Conservation (phyloP, 371 early-diverging fungal species). For the Mucor irregularis region DNA sequence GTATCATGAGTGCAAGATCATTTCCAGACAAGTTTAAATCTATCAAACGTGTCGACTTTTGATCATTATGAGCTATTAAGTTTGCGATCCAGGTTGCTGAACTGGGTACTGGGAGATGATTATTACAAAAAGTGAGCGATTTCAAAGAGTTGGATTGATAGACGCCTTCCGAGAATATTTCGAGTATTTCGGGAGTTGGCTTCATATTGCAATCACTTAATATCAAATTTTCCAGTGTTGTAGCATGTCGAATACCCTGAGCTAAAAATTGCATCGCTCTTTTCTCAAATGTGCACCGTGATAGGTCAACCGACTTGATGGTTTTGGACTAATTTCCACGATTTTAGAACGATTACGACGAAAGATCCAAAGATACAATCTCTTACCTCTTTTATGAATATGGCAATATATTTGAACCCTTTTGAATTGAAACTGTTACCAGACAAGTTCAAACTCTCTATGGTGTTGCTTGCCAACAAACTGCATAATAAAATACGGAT, state of each 20-base stretch:
- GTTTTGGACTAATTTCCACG: slow-evolving; percentile 34
- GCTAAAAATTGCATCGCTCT: slow-evolving; percentile 56
- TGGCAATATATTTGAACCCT: slow-evolving; percentile 46
- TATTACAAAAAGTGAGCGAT: slow-evolving; percentile 55
- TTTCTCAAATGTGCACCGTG: slow-evolving; percentile 48
- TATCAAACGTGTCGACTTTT: slow-evolving; percentile 53
- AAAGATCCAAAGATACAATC: neutral
- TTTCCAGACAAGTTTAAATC: slow-evolving; percentile 60
- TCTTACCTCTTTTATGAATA: slow-evolving; percentile 46
- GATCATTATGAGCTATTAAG: slow-evolving; percentile 54
- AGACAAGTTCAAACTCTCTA: slow-evolving; percentile 29
- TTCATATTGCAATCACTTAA: slow-evolving; percentile 62
- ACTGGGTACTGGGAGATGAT: slow-evolving; percentile 40
- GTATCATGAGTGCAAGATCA: slow-evolving; percentile 48
- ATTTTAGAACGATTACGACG: neutral
- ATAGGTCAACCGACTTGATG: slow-evolving; percentile 36
- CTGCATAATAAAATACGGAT: slow-evolving; percentile 41
- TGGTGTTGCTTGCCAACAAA: slow-evolving; percentile 35
- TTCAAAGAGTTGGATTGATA: slow-evolving; percentile 48
- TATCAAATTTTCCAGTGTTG: slow-evolving; percentile 49
- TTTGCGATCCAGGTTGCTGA: slow-evolving; percentile 21
- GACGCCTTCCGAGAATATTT: slow-evolving; percentile 56
- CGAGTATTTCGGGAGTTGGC: slow-evolving; percentile 22
- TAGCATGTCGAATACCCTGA: slow-evolving; percentile 52
- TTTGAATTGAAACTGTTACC: slow-evolving; percentile 40